phyloP scores from a whole-genome alignment of 495 filamentous ascomycete genomes.

The Lophiostoma macrostomum region DNA sequence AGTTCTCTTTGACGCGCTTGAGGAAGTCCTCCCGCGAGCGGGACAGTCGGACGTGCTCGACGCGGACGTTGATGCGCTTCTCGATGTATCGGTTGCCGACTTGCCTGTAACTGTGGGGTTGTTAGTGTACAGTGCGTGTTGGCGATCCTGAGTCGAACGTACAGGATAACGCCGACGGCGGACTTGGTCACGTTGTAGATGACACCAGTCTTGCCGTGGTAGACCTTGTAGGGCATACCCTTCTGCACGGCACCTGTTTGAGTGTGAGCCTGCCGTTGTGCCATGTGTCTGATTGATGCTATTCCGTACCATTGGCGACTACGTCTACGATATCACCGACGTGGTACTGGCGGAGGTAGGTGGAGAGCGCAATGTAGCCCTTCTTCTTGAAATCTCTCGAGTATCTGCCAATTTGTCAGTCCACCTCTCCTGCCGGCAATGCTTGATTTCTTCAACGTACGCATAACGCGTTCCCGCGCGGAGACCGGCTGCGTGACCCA shows the following conservation, averaged over 20 bases:
- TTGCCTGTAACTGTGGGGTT: conserved; percentile 67
- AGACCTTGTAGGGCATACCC: conserved; percentile 96
- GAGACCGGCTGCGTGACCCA: conserved; percentile 97
- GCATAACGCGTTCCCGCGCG: conserved; percentile 79
- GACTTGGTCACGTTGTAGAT: conserved; percentile 98
- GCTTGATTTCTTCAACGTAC: conserved; percentile 11
- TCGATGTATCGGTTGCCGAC: conserved; percentile 98
- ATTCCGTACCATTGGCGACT: conserved; percentile 29
- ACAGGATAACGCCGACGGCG: conserved; percentile 90
- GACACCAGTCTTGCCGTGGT: conserved; percentile 97
- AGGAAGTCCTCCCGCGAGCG: conserved; percentile 95
- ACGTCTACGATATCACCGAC: conserved; percentile 57
- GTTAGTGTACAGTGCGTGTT: background rate
- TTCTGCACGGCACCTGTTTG: conserved; percentile 33
- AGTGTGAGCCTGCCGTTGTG: conserved; percentile 23
- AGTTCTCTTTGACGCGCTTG: conserved; percentile 92
- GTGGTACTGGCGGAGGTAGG: conserved; percentile 81
- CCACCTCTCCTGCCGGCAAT: background rate
- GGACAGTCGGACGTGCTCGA: conserved; percentile 94
- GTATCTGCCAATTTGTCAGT: conserved; percentile 49
- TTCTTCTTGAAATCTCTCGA: conserved; percentile 88
- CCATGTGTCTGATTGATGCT: background rate
- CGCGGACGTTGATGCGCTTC: conserved; percentile 98
- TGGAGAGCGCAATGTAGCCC: conserved; percentile 86
- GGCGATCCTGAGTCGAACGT: background rate